Evolutionary conservation across 2,329 filamentous ascomycete genomes (phyloP).

Genomic region (Botryotinia calthae): DNA sequence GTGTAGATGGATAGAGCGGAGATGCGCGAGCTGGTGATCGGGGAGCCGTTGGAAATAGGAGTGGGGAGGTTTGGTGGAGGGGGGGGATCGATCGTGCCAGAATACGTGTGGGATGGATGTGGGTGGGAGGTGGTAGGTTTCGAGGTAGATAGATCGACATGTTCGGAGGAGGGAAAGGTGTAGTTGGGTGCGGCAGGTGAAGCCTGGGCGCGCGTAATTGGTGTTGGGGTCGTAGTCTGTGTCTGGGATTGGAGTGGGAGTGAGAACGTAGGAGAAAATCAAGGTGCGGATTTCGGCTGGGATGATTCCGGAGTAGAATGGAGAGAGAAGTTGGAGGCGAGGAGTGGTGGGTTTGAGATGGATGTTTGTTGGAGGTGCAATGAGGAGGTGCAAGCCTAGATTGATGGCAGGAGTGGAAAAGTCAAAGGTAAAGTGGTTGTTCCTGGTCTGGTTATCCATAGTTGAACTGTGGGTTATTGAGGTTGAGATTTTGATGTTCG

Average conservation of each 20-base stretch:
- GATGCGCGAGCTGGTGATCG: constrained; percentile 23
- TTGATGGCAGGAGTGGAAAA: neutral
- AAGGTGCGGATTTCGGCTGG: constrained; percentile 7
- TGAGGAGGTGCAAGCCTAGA: neutral
- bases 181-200: constrained; percentile 22
- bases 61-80: neutral
- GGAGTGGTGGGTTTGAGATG: neutral
- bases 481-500: neutral
- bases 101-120: constrained; percentile 30
- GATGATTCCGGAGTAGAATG: constrained; percentile 3
- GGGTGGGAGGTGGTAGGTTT: constrained; percentile 30
- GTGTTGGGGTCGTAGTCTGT: constrained; percentile 5
- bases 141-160: constrained; percentile 29
- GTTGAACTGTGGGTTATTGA: neutral
- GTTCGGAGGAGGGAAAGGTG: constrained; percentile 28
- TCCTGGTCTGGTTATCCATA: neutral
- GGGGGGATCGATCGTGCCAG: constrained; percentile 22
- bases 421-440: neutral
- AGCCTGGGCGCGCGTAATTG: constrained; percentile 27
- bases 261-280: constrained; percentile 9
- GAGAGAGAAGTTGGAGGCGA: neutral
- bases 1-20: constrained; percentile 26
- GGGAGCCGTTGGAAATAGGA: constrained; percentile 21
- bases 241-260: neutral
- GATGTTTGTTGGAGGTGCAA: neutral